phyloP scores from a whole-genome alignment of 306 rosid genomes.

The Biancaea sappan region DNA sequence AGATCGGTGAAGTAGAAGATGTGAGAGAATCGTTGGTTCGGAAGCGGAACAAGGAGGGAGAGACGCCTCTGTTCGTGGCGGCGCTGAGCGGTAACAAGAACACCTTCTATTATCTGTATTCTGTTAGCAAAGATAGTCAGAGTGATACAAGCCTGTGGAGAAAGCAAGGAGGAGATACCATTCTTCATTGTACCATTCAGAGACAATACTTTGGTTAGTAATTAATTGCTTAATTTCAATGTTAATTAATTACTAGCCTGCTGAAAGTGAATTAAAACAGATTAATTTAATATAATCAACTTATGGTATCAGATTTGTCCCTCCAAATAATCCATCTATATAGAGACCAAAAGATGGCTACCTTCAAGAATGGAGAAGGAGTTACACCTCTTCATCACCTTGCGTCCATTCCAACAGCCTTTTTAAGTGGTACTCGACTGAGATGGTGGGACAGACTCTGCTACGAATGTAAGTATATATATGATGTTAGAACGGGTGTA shows the following conservation, averaged over 20 bases:
- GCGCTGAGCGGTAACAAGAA: background rate
- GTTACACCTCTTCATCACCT: conserved; percentile 48
- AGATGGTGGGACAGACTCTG: conserved; percentile 6
- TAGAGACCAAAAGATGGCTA: conserved; percentile 4
- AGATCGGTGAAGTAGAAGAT: no score
- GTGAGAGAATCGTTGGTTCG: background rate
- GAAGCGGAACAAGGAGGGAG: background rate
- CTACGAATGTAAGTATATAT: conserved; percentile 33
- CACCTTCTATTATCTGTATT: background rate
- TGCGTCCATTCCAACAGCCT: conserved; percentile 48
- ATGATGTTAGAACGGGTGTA: background rate
- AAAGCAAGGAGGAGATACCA: background rate
- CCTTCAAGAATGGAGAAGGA: conserved; percentile 24
- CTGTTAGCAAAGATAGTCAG: background rate
- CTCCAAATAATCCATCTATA: conserved; percentile 39
- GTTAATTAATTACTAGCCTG: no score
- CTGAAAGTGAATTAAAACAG: no score
- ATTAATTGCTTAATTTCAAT: no score
- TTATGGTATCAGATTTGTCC: conserved; percentile 47
- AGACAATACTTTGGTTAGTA: background rate
- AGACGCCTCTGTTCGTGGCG: background rate
- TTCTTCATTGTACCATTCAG: background rate
- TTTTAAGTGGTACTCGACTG: conserved; percentile 43
- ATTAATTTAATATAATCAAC: no score
- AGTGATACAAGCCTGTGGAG: background rate